These are phyloP conservation scores for Pythium grandisporangium DNA, from an alignment of 352 stramenopile genomes.

Conservation along the genomic window DNA sequence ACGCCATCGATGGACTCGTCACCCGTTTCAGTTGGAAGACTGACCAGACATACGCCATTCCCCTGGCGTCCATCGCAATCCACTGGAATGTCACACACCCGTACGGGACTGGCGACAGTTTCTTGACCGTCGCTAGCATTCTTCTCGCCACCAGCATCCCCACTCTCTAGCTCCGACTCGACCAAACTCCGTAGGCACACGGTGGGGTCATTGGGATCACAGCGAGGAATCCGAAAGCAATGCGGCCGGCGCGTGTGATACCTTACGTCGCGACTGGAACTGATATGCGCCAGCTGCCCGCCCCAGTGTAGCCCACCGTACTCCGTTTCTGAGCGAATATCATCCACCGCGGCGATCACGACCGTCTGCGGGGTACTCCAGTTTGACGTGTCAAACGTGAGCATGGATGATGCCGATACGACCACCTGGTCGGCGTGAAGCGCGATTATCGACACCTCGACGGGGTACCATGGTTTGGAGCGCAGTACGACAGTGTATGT, in stretches of 20 bases:
- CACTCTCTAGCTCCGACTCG: too few species aligned
- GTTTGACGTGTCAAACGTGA: constrained; percentile 27
- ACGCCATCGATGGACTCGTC: too few species aligned
- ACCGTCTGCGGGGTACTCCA: constrained; percentile 49
- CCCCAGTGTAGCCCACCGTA: constrained; percentile 50
- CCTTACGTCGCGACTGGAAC: constrained; percentile 39
- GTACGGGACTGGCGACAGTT: constrained; percentile 16
- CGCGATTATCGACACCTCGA: constrained; percentile 28
- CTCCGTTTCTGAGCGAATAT: constrained; percentile 46
- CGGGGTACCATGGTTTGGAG: constrained; percentile 47
- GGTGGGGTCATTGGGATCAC: constrained; percentile 17
- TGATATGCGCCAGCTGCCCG: constrained; percentile 42
- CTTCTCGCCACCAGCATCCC: too few species aligned
- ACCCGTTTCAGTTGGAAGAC: too few species aligned
- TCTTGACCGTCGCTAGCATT: not conserved
- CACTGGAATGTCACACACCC: constrained; percentile 36
- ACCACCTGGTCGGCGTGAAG: constrained; percentile 35
- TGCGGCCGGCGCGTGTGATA: constrained; percentile 49
- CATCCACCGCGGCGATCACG: constrained; percentile 39
- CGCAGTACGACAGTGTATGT: constrained; percentile 44
- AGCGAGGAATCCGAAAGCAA: constrained; percentile 57
- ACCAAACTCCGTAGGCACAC: too few species aligned
- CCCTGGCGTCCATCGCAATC: constrained; percentile 30
- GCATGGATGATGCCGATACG: constrained; percentile 9
- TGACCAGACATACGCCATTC: constrained; percentile 51